Evolutionary conservation across 768 basidiomycete species (phyloP).

Genomic region (Tricholoma saponaceum): DNA sequence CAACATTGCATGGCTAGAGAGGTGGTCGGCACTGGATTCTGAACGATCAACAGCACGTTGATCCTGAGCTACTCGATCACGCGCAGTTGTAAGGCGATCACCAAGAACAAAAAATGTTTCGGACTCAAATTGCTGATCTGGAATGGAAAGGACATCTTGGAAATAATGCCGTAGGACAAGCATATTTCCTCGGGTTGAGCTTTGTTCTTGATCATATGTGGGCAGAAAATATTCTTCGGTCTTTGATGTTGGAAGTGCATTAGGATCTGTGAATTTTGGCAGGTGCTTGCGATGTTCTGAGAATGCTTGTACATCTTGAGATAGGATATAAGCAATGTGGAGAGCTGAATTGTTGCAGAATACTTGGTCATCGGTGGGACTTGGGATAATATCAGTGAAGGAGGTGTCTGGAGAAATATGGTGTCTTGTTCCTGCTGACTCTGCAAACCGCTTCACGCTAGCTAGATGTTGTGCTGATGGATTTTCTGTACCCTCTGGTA

Average conservation of each 20-base stretch:
- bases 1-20: not conserved
- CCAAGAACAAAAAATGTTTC: not conserved
- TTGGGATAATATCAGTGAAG: not conserved
- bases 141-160: not conserved
- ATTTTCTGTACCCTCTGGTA: not conserved
- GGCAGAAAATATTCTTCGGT: not conserved
- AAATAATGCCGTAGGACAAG: not conserved
- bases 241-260: not conserved
- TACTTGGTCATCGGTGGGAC: not conserved
- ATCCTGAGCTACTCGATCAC: not conserved
- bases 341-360: not conserved
- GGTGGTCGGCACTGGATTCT: not conserved
- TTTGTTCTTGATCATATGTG: not conserved
- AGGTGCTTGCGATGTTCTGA: not conserved
- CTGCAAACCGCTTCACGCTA: not conserved
- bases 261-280: not conserved
- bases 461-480: not conserved
- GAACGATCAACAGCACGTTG: not conserved
- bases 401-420: not conserved
- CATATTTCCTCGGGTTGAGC: not conserved
- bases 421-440: not conserved
- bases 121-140: not conserved
- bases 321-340: not conserved
- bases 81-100: not conserved
- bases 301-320: not conserved